These are phyloP conservation scores for Coniferiporia weirii DNA, from an alignment of 1,284 basidiomycete genomes.

Conservation along the genomic window DNA sequence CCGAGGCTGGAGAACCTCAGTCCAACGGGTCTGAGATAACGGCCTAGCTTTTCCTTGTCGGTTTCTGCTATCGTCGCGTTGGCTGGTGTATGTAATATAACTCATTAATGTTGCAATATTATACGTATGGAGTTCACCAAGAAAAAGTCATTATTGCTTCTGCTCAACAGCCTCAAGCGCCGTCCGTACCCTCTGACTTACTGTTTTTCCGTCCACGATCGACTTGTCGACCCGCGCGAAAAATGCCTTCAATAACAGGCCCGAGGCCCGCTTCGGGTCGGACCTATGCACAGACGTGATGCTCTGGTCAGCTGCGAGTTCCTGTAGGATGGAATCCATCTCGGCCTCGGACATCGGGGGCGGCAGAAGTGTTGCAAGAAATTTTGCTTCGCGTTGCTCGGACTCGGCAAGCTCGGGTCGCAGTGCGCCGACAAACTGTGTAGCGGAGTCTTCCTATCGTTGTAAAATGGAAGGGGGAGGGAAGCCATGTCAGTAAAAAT, in stretches of 20 bases:
- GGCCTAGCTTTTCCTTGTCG: not conserved
- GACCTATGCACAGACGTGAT: constrained; percentile 24
- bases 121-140: not conserved
- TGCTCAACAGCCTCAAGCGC: constrained; percentile 30
- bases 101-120: not conserved
- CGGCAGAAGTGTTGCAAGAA: constrained; percentile 55
- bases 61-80: not conserved
- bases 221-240: constrained; percentile 56
- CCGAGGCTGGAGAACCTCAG: not conserved
- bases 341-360: constrained; percentile 49
- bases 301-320: constrained; percentile 32
- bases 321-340: constrained; percentile 45
- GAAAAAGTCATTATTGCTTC: not conserved
- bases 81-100: constrained; percentile 11
- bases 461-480: not conserved
- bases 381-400: constrained; percentile 49
- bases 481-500: constrained; percentile 3
- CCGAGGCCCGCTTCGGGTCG: constrained; percentile 35
- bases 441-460: constrained; percentile 53
- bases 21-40: not conserved
- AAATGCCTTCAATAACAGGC: constrained; percentile 55
- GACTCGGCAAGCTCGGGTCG: constrained; percentile 61
- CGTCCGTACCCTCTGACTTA: constrained; percentile 45
- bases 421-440: constrained; percentile 49
- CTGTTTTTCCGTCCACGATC: constrained; percentile 48